Evolutionary conservation across 1,284 basidiomycete species (phyloP).

Genomic region (Naganishia liquefaciens): DNA sequence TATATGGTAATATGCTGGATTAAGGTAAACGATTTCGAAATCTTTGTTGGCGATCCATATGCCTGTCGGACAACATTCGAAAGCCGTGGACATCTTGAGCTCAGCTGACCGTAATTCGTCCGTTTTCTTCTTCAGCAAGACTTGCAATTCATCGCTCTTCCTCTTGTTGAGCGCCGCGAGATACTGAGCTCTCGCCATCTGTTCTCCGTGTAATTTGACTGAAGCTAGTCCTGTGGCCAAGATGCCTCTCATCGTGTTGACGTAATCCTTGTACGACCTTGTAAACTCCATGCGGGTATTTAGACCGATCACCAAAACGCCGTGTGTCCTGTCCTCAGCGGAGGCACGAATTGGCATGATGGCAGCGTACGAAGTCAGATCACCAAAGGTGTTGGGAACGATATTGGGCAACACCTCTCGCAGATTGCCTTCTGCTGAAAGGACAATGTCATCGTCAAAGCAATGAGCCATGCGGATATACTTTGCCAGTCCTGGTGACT

Average conservation of each 20-base stretch:
- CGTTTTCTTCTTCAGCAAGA: slow-evolving; percentile 36
- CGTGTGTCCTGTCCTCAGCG: slow-evolving; percentile 37
- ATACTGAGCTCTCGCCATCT: slow-evolving; percentile 36
- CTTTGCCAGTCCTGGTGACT: background rate
- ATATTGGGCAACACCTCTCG: slow-evolving; percentile 17
- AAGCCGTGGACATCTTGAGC: slow-evolving; percentile 37
- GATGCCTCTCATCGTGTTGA: slow-evolving; percentile 37
- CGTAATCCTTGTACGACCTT: slow-evolving; percentile 37
- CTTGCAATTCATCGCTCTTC: slow-evolving; percentile 39
- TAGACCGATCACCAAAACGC: slow-evolving; percentile 37
- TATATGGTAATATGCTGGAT: slow-evolving; percentile 37
- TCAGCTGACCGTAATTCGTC: slow-evolving; percentile 39
- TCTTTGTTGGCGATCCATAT: slow-evolving; percentile 38
- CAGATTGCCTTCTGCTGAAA: slow-evolving; percentile 21
- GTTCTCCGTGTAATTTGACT: slow-evolving; percentile 38
- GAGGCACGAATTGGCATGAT: slow-evolving; percentile 36
- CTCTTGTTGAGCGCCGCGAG: slow-evolving; percentile 39
- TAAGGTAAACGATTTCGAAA: slow-evolving; percentile 34
- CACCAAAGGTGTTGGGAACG: slow-evolving; percentile 33
- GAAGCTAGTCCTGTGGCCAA: slow-evolving; percentile 38
- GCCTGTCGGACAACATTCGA: slow-evolving; percentile 38
- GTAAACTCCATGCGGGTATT: slow-evolving; percentile 37
- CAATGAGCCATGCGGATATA: slow-evolving; percentile 21
- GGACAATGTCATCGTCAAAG: slow-evolving; percentile 13
- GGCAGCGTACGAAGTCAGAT: slow-evolving; percentile 29